Evolutionary conservation across 1,284 basidiomycete genomes (phyloP).

Genomic region (Cutaneotrichosporon mucoides): DNA sequence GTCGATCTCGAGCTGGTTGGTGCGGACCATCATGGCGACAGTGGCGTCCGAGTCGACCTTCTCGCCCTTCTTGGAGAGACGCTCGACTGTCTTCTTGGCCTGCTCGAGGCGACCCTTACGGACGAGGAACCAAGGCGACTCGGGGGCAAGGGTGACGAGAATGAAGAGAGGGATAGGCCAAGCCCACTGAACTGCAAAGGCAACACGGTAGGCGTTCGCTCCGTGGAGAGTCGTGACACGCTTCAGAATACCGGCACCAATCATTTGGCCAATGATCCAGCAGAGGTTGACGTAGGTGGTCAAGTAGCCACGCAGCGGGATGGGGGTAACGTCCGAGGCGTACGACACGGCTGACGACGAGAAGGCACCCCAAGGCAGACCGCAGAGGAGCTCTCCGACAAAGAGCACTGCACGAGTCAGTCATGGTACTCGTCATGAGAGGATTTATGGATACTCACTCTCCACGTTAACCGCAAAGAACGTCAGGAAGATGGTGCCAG

Average conservation of each 20-base stretch:
- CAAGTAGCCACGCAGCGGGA: constrained; percentile 27
- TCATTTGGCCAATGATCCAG: constrained; percentile 50
- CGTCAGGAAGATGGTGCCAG: constrained; percentile 32
- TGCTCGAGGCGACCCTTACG: constrained; percentile 26
- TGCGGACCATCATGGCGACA: constrained; percentile 35
- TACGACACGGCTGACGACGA: constrained; percentile 38
- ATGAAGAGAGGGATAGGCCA: constrained; percentile 39
- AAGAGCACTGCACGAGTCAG: constrained; percentile 20
- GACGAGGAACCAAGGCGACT: constrained; percentile 34
- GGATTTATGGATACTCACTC: neutral
- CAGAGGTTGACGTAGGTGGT: constrained; percentile 52
- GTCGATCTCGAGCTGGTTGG: constrained; percentile 30
- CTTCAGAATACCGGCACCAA: constrained; percentile 22
- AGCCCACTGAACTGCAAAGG: constrained; percentile 49
- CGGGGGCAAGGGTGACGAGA: constrained; percentile 23
- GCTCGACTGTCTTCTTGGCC: constrained; percentile 19
- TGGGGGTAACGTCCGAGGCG: constrained; percentile 53
- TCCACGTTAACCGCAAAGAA: constrained; percentile 44
- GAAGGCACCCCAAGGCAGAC: constrained; percentile 51
- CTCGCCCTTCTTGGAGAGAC: constrained; percentile 22
- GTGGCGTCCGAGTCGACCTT: constrained; percentile 26
- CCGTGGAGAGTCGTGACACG: constrained; percentile 16
- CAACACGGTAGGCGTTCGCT: constrained; percentile 28
- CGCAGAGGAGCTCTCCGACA: constrained; percentile 28
- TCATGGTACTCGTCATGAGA: too few relatives aligned